A percentile compares a stretch with the other conserved stretches of the same genome.
Evolutionary conservation across 2,329 filamentous ascomycete species (phyloP).

Genomic region (Fusarium concolor): DNA sequence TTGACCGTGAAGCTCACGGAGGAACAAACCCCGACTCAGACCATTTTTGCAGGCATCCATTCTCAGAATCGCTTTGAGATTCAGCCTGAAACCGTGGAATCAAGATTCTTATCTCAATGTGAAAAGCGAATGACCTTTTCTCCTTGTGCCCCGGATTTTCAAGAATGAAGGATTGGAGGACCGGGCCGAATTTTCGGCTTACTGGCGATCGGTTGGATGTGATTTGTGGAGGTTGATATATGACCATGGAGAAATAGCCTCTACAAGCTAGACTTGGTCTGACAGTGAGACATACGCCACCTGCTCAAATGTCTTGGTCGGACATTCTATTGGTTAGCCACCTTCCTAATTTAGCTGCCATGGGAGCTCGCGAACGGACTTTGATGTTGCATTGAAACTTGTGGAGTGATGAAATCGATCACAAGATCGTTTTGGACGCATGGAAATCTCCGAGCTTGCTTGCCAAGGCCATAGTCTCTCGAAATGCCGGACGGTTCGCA

Average conservation of each 20-base stretch:
- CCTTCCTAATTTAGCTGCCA: slow-evolving; percentile 14
- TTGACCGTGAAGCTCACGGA: too few relatives aligned
- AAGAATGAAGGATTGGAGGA: neutral
- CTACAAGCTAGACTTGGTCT: neutral
- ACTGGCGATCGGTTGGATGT: neutral
- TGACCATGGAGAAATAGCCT: neutral
- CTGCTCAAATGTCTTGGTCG: slow-evolving; percentile 15
- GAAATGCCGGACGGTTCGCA: neutral
- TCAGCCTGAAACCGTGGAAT: neutral
- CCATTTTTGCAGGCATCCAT: neutral
- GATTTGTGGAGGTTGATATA: neutral
- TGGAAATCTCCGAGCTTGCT: neutral
- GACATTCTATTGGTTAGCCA: slow-evolving; percentile 1
- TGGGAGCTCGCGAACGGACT: neutral
- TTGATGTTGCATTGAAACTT: slow-evolving; percentile 12
- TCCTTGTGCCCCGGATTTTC: neutral
- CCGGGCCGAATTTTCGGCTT: neutral
- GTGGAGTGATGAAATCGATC: neutral
- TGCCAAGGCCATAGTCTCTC: neutral
- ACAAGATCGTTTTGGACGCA: neutral
- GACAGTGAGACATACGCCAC: slow-evolving; percentile 21
- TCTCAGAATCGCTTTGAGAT: neutral
- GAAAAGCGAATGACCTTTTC: neutral
- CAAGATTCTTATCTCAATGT: neutral
- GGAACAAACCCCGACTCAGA: neutral